Evolutionary conservation across 805 yeast genomes (phyloP).

Genomic region (Myxozyma mucilagina): DNA sequence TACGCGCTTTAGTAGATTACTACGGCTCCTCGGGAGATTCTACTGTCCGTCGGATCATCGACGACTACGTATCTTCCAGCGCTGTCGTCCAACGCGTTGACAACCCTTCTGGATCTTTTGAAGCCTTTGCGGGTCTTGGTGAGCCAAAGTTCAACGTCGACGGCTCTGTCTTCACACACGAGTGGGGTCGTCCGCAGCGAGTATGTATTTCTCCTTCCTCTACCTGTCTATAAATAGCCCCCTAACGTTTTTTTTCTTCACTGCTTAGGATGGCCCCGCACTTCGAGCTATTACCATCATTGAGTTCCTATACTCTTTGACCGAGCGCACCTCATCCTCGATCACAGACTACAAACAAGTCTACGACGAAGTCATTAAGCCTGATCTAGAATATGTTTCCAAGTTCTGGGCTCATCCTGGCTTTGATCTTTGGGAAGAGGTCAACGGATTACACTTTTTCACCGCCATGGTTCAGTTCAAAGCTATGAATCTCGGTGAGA

Average conservation of each 20-base stretch:
- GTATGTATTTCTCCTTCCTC: background rate
- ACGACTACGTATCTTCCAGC: constrained; percentile 63
- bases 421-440: constrained; percentile 96
- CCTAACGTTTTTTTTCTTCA: background rate
- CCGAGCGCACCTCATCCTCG: constrained; percentile 36
- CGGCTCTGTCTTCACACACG: constrained; percentile 58
- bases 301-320: constrained; percentile 52
- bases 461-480: constrained; percentile 73
- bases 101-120: constrained; percentile 68
- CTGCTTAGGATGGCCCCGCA: constrained; percentile 75
- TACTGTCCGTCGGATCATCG: constrained; percentile 43
- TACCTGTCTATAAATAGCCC: background rate
- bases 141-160: constrained; percentile 84
- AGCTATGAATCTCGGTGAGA: constrained; percentile 61
- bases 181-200: constrained; percentile 95
- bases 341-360: constrained; percentile 46
- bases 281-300: constrained; percentile 67
- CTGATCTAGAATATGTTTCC: constrained; percentile 67
- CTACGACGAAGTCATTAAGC: constrained; percentile 52
- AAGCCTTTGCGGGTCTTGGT: constrained; percentile 57
- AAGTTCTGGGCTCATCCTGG: constrained; percentile 62
- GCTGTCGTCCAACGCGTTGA: constrained; percentile 60
- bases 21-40: constrained; percentile 47
- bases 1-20: constrained; percentile 54
- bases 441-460: constrained; percentile 72